Base-by-base conservation (phyloP, 139 green algal species). In the Mesostigma viride region DNA sequence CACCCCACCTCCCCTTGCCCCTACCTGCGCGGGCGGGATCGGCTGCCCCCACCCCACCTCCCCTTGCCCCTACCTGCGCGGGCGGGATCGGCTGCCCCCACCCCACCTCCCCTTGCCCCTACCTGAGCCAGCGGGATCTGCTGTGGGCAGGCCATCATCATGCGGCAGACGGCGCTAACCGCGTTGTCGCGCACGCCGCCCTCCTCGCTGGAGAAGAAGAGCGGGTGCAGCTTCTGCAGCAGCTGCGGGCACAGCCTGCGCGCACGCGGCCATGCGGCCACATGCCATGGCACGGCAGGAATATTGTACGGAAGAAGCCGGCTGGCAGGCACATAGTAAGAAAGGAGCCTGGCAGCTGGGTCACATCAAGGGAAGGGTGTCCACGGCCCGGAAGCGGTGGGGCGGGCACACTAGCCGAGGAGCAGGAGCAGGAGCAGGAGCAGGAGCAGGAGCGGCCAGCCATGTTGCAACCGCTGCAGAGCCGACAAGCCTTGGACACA, bases 121-220 rank as follows among this genome's bases (percentile, higher is more conserved):
- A 75, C 68, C 61, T 76, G 58, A 11, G 69, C 71, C 3, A 86
- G 40, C 3, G 78, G 80, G 35, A 84, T 31, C 17, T 28, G 69
- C 3, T 57, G 69, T 2, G 58, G 48, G 24, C 69, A 45, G 0
- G 68, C 60, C 22, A 70, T 22, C 22, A 89, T 51, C 53, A 91
- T 79, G 1, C 86, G 72, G 0, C 65, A 82, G 3, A 91, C 83
- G 35, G 83, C 85, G 30, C 83, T 83, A 1, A 69, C 70, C 17
- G 82, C 86, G 63, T 92, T 92, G 79, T 92, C 86, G 1, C 78
- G 79, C 20, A 79, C 76, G 14, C 76, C 51, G 3, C 79, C 69
- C 47, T 84, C 77, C 59, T 67, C 60, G 1, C 71, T 51, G 5
- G 40, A 47, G n/a, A 32, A 44, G 46, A 92, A 90, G 36, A 91